These are phyloP conservation scores for Wallacemonas collosoma DNA, from an alignment of 208 protist genomes.

Conservation along the genomic window DNA sequence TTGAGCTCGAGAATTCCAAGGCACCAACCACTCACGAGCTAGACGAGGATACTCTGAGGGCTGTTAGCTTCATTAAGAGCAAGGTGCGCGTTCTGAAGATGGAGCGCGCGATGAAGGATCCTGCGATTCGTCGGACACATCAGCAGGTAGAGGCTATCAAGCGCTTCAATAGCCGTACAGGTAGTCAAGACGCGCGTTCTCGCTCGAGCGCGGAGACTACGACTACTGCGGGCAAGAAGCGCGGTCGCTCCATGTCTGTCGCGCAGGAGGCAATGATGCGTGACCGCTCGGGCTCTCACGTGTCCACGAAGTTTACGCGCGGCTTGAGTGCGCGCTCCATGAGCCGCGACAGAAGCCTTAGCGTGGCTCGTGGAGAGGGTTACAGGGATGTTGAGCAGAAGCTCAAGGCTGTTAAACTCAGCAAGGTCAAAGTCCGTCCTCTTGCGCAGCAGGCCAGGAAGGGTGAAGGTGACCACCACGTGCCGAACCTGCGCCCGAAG, in stretches of 20 bases:
- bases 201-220: slow-evolving; percentile 36
- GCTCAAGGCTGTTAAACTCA: slow-evolving; percentile 88
- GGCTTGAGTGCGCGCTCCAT: slow-evolving; percentile 73
- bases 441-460: slow-evolving; percentile 77
- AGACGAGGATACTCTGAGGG: slow-evolving; percentile 69
- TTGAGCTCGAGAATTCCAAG: slow-evolving; percentile 94
- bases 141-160: slow-evolving; percentile 77
- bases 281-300: slow-evolving; percentile 80
- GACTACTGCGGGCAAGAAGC: slow-evolving; percentile 40
- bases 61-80: slow-evolving; percentile 89
- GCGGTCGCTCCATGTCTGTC: slow-evolving; percentile 79
- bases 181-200: slow-evolving; percentile 61
- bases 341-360: slow-evolving; percentile 73
- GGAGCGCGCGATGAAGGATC: slow-evolving; percentile 91
- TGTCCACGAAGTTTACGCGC: slow-evolving; percentile 83
- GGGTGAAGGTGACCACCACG: slow-evolving; percentile 95
- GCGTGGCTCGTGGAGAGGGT: slow-evolving; percentile 82
- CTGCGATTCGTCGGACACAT: slow-evolving; percentile 80
- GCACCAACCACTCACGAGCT: slow-evolving; percentile 60
- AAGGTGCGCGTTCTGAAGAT: slow-evolving; percentile 90
- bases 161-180: slow-evolving; percentile 88
- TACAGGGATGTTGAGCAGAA: slow-evolving; percentile 90
- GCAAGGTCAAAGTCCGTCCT: slow-evolving; percentile 75
- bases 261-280: slow-evolving; percentile 79
- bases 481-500: slow-evolving; percentile 96